Evolutionary conservation across 805 yeast species (phyloP), one percentile per base, ranked within the genome.

Genomic region (Yamadazyma scolyti): DNA sequence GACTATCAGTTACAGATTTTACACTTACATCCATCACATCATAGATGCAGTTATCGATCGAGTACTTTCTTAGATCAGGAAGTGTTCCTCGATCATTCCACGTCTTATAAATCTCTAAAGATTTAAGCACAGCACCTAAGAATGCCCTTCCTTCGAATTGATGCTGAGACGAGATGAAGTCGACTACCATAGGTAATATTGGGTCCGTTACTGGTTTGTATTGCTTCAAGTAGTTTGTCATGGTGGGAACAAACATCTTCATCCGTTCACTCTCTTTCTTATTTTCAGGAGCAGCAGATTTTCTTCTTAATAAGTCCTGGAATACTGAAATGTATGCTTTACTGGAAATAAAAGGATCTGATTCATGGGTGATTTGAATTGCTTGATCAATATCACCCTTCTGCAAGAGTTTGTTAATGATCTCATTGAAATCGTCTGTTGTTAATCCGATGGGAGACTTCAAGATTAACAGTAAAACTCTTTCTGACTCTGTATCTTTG

Each of bases 401-500:
- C 4, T 36, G 30, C 1, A 65, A 46, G 19, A 58, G 41, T 30
- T 52, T 56, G 9, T 31, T 28, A 14, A 56, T 39, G 14, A 65
- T 49, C 16, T 40, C 36, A 20, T 52, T 40, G 26, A 61, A 50
- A 16, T 64, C 70, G 3, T 29, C 23, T 5, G 43, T 16, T 12
- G 42, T 38, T 5, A 60, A 29, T 1, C 65, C 65, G 12, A 45
- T 44, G 25, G 43, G 40, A 5, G 62, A 46, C 9, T 49, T 45
- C 31, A 56, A 43, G 7, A 65, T 58, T 6, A 53, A 40, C 34
- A 47, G 51, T 12, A 58, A 42, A 16, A 61, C 40, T 30, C 43
- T 48, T 23, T 57, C 57, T 1, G 65, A 52, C 4, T 54, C 60
- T 2, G 32, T 39, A 20, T 50, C 57, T 25, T 52, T 49, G 25